Conservation (phyloP, 805 yeast species). For the Metschnikowia reukaufii region DNA sequence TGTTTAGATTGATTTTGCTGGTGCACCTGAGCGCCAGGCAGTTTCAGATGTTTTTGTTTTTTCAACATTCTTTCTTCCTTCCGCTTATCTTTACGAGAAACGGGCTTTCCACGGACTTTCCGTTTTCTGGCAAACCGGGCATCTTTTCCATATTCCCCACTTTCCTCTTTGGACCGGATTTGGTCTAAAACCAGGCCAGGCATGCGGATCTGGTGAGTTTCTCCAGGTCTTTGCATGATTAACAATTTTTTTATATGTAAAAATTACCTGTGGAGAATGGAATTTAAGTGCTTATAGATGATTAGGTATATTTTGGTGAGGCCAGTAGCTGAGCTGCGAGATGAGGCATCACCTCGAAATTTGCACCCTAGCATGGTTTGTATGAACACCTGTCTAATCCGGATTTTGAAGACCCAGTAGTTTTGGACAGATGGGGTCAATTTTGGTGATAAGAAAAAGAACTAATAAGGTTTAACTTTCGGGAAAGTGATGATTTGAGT, state of each 20-base stretch:
- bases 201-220: constrained; percentile 49
- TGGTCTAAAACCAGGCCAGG: constrained; percentile 58
- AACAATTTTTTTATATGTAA: neutral
- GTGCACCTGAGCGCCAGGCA: neutral
- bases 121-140: constrained; percentile 25
- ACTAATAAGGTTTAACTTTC: no score
- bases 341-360: neutral
- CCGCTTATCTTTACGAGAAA: constrained; percentile 35
- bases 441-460: no score
- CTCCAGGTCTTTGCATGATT: constrained; percentile 16
- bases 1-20: neutral
- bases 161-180: constrained; percentile 41
- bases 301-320: neutral
- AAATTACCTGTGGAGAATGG: constrained; percentile 4
- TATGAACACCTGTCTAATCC: neutral
- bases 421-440: no score
- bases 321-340: neutral
- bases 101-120: constrained; percentile 22
- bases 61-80: constrained; percentile 34
- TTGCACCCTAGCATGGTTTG: neutral
- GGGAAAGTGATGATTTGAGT: no score
- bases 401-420: no score
- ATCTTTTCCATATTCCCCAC: constrained; percentile 45
- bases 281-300: neutral
- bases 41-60: constrained; percentile 27